Evolutionary conservation across 2,329 filamentous ascomycete species (phyloP), one percentile per base, ranked within the genome.

Genomic region (Lachnellula suecica): DNA sequence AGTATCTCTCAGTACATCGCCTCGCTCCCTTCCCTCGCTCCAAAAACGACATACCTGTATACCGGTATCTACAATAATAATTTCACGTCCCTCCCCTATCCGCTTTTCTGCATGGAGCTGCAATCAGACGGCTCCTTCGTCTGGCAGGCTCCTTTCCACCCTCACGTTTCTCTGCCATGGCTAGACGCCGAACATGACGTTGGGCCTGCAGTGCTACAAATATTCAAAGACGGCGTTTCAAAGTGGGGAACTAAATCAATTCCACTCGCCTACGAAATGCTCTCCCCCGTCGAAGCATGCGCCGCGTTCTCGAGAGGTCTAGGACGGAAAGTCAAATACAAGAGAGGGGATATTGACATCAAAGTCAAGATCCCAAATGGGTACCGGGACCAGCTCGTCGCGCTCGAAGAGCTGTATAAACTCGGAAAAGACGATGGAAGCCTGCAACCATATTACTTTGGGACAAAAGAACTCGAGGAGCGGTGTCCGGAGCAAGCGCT

Each of bases 51-150:
- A 0, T 97, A 96, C 70, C 87, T 97, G 59, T 97, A 97, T 71
- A 91, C 92, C 9, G 94, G 93, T 54, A 97, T 97, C 64, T 99
- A 97, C 78, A 96, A 97, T 78, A 97, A 97, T 73, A 97, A 99
- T 70, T 99, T 97, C 72, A 97, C 93, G 25, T 94, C 89, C 43
- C 79, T 97, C 27, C 85, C 84, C 1, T 97, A 96, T 67, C 94
- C 94, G 1, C 79, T 97, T 4, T 97, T 97, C 74, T 94, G 92
- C 73, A 96, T 97, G 88, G 91, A 95, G 58, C 75, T 96, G 43
- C 85, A 91, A 70, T 71, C 78, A 1, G 91, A 97, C 63, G 91
- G 90, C 17, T 91, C 88, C 49, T 97, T 97, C 68, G 76, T 87
- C 53, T 97, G 94, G 94, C 85, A 91, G 66, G 93, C 93, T 2